Base-by-base conservation (phyloP, 2,329 filamentous ascomycete species). In the Cordyceps militaris region DNA sequence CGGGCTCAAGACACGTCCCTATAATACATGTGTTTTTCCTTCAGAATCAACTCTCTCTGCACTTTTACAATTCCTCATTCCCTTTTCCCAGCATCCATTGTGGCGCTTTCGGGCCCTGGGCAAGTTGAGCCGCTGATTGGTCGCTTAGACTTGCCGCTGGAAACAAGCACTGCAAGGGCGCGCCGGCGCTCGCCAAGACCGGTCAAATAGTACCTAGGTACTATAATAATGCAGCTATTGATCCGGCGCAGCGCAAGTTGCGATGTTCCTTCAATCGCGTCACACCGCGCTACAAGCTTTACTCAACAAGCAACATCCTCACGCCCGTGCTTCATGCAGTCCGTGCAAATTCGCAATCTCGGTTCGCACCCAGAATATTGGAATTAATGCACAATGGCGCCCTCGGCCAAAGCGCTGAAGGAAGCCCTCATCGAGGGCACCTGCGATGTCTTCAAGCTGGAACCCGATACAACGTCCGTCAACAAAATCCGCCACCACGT, bases 401-500 rank as follows among this genome's bases (percentile, higher is more conserved):
- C 74, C 2, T 73, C 74, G 4, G 65, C 67, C 26, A 68, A 74
- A 59, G 64, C 69, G 42, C 68, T 84, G 24, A 74, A 80, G 62
- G 64, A 70, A 49, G 76, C 73, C 54, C 73, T 85, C 14, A 69
- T 73, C 44, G 67, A 75, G n/a, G 73, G 74, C 4, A 79, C 81
- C 36, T 71, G 68, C 52, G 70, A 73, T 3, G 64, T 82, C 42
- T 82, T 77, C 63, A 66, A 71, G 26, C 64, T 67, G 21, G 72
- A 75, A 13, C 73, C 75, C 4, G 76, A 79, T 21, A 62, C 73
- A 3, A 73, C 84, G 9, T 80, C 80, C 0, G 81, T 86, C 59
- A 85, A 84, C 63, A 74, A 72, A 51, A 76, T 84, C 56, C 81
- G 84, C 57, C 76, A 78, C 59, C 72, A 71, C 46, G 78, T 75